A percentile compares a stretch with the other conserved stretches of the same genome.
phyloP scores from a whole-genome alignment of 345 rosid genomes.

The Chamaenerion angustifolium region DNA sequence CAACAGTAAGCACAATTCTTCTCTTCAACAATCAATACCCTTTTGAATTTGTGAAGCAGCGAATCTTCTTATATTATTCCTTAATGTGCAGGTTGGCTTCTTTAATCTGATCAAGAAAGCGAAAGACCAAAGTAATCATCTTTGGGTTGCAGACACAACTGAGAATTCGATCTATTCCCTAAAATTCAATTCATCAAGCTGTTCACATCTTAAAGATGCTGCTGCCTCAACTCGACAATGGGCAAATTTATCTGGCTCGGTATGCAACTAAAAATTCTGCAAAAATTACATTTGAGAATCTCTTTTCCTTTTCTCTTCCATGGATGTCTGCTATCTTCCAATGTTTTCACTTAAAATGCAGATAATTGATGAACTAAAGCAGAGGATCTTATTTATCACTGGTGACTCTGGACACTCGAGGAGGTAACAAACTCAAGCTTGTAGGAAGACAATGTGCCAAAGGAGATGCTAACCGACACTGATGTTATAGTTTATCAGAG shows the following conservation, averaged over 20 bases:
- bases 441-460: too few relatives aligned
- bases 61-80: not conserved
- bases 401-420: too few relatives aligned
- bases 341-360: too few relatives aligned
- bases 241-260: slow-evolving; percentile 55
- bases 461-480: too few relatives aligned
- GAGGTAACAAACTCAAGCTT: too few relatives aligned
- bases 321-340: too few relatives aligned
- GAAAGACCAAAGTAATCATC: slow-evolving; percentile 48
- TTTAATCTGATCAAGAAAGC: slow-evolving; percentile 67
- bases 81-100: slow-evolving; percentile 57
- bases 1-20: slow-evolving; percentile 38
- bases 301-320: too few relatives aligned
- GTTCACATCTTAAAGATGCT: slow-evolving; percentile 54
- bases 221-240: slow-evolving; percentile 37
- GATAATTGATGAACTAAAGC: too few relatives aligned
- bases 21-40: not conserved
- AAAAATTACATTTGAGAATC: too few relatives aligned
- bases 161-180: slow-evolving; percentile 57
- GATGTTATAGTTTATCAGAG: too few relatives aligned
- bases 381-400: too few relatives aligned
- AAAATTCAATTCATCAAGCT: slow-evolving; percentile 27
- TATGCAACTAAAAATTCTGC: slow-evolving; percentile 8
- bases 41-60: not conserved
- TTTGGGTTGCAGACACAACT: slow-evolving; percentile 82